Evolutionary conservation across 139 green algal genomes (phyloP), one percentile per base, ranked within the genome.

Genomic region (Spirogloea muscicola): DNA sequence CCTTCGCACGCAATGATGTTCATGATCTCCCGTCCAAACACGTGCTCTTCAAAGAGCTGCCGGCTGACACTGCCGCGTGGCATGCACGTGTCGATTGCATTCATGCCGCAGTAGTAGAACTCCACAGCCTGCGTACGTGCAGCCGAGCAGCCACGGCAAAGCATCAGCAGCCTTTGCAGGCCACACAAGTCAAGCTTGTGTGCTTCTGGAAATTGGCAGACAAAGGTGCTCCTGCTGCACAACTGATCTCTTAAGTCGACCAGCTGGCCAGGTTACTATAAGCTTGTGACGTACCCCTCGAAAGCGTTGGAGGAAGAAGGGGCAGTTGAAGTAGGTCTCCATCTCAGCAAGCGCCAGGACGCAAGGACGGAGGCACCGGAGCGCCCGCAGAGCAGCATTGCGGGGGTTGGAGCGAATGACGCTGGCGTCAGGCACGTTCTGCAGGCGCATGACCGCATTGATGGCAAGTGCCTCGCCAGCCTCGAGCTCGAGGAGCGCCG

Each of bases 221-320:
- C n/a, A n/a, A n/a, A n/a, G n/a, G n/a, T n/a, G n/a, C n/a, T n/a
- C n/a, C n/a, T n/a, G n/a, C n/a, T n/a, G n/a, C n/a, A n/a, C n/a
- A n/a, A n/a, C n/a, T n/a, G n/a, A n/a, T n/a, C n/a, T n/a, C n/a
- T n/a, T n/a, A n/a, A n/a, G n/a, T n/a, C n/a, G n/a, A n/a, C n/a
- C n/a, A n/a, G n/a, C n/a, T n/a, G n/a, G n/a, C n/a, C n/a, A 27
- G 57, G 27, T 41, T 2, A 34, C 57, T 36, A 31, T 18, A 3
- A 64, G 31, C 33, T 13, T 64, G 31, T 34, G 57, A 5, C 18
- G 18, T 1, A 9, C 29, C 18, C 41, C 31, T 31, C 41, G 57
- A 34, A 64, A 64, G 57, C 57, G 57, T 18, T 33, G 27, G 57
- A 64, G 57, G 57, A 64, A 64, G 57, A 64, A 64, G 57, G 57